These are phyloP conservation scores for Gorgonomyces haynaldii DNA, from an alignment of 192 early-diverging fungal genomes.

Conservation along the genomic window DNA sequence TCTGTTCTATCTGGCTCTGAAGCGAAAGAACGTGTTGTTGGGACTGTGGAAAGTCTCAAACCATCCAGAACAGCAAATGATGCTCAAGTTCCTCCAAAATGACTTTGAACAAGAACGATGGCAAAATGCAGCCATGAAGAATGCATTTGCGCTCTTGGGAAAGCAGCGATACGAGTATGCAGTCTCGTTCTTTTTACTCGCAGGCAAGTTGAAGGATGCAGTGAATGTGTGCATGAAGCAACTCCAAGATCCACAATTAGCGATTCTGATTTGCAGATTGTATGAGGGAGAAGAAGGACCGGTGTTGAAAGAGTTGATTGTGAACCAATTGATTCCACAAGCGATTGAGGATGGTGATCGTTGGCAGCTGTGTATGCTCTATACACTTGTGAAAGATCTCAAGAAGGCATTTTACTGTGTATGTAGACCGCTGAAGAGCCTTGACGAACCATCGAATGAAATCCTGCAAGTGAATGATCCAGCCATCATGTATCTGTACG, in stretches of 20 bases:
- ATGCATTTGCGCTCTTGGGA: constrained; percentile 93
- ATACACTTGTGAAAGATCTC: constrained; percentile 43
- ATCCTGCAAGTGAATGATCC: constrained; percentile 37
- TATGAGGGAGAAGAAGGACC: constrained; percentile 69
- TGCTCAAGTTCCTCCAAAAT: constrained; percentile 84
- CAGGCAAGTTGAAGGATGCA: constrained; percentile 77
- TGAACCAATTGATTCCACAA: constrained; percentile 37
- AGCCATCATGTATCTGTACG: constrained; percentile 56
- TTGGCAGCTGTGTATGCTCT: constrained; percentile 47
- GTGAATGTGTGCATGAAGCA: constrained; percentile 86
- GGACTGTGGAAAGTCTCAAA: constrained; percentile 82
- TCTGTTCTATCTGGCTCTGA: constrained; percentile 80
- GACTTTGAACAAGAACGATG: constrained; percentile 84
- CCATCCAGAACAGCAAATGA: constrained; percentile 76
- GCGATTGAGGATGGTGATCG: constrained; percentile 50
- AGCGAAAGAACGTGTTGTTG: constrained; percentile 79
- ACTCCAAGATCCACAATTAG: constrained; percentile 82
- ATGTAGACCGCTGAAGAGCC: not conserved
- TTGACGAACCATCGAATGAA: not conserved
- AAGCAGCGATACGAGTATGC: constrained; percentile 90
- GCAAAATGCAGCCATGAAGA: constrained; percentile 92
- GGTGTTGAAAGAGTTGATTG: constrained; percentile 38
- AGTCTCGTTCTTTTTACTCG: constrained; percentile 90
- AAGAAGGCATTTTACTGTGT: constrained; percentile 44
- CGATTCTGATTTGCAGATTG: constrained; percentile 78